Percentiles rank a stretch among this genome's conserved stretches.
phyloP scores from a whole-genome alignment of 208 protist genomes.

The Leishmania guyanensis region DNA sequence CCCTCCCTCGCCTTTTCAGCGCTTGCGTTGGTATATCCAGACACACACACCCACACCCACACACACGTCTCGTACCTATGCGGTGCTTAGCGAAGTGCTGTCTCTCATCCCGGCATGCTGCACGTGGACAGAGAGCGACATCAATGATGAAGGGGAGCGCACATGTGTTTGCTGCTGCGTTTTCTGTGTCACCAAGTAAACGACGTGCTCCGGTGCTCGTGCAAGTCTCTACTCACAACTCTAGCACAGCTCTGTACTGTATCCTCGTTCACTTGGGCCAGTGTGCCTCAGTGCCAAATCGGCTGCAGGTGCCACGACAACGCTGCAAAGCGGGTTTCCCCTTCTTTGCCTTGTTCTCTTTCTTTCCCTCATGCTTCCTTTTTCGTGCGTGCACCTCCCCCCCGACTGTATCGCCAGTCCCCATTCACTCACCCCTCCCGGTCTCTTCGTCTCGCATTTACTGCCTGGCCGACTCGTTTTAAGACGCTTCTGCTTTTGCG shows the following conservation, averaged over 20 bases:
- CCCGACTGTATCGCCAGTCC: background rate
- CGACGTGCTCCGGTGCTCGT: background rate
- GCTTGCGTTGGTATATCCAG: background rate
- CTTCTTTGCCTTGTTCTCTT: background rate
- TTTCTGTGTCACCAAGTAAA: background rate
- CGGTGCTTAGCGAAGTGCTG: background rate
- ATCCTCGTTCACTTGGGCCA: background rate
- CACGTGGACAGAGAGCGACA: background rate
- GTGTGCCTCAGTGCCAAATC: background rate
- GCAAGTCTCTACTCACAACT: background rate
- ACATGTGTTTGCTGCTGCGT: background rate
- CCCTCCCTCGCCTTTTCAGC: background rate
- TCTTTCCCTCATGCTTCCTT: background rate
- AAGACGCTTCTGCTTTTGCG: background rate
- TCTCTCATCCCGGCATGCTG: background rate
- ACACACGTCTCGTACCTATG: background rate
- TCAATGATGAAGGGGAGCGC: background rate
- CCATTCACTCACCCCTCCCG: background rate
- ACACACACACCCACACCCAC: background rate
- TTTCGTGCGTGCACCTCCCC: background rate
- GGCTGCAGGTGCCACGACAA: background rate
- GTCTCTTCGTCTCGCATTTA: background rate
- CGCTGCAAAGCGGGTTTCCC: background rate
- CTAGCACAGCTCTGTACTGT: background rate
- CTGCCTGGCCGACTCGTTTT: background rate